Percentiles rank a stretch among this genome's conserved stretches.
These are phyloP conservation scores for Fomitopsis serialis DNA, from an alignment of 768 basidiomycete species.

Conservation along the genomic window DNA sequence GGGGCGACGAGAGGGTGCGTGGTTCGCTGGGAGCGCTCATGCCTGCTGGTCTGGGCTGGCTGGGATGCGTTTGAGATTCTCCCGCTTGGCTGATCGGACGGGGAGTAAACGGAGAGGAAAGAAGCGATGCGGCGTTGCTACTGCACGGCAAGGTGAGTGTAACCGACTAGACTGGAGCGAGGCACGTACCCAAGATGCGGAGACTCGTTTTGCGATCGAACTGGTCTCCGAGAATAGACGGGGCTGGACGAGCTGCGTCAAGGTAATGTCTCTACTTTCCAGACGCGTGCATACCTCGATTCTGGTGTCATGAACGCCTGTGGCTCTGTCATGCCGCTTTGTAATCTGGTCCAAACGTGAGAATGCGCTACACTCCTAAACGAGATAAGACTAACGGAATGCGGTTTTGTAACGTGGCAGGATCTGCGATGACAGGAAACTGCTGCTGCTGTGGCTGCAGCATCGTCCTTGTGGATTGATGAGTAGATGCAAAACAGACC, in stretches of 20 bases:
- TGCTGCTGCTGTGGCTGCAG: not conserved
- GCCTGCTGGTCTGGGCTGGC: slow-evolving; percentile 2
- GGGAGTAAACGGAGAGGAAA: not conserved
- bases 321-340: not conserved
- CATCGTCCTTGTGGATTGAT: not conserved
- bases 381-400: not conserved
- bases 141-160: not conserved
- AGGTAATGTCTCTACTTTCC: not conserved
- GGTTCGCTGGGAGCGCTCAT: not conserved
- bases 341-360: not conserved
- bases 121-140: not conserved
- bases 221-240: not conserved
- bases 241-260: not conserved
- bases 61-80: not conserved
- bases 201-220: not conserved
- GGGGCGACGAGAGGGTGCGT: slow-evolving; percentile 5
- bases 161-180: not conserved
- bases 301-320: slow-evolving; percentile 23
- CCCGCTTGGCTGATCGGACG: not conserved
- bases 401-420: not conserved
- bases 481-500: not conserved
- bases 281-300: slow-evolving; percentile 17
- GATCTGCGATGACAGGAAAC: not conserved
- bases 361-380: not conserved
- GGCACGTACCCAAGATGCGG: not conserved